Conservation (phyloP, 768 basidiomycete genomes). For the Mycena sanguinolenta region DNA sequence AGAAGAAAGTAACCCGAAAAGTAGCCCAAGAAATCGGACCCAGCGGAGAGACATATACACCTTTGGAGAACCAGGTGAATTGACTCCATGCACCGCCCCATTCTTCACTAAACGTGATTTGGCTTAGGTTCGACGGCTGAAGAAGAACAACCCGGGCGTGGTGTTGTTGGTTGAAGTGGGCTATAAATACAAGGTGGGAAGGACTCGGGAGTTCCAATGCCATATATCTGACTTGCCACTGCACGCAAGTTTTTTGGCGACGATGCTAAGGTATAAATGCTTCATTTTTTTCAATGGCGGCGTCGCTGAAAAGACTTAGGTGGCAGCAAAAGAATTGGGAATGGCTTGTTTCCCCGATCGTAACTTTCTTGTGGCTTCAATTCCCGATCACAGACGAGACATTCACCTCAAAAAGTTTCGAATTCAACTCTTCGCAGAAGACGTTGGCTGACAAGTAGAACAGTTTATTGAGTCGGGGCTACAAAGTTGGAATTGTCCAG, state of each 20-base stretch:
- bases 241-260: conserved; percentile 78
- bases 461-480: conserved; percentile 81
- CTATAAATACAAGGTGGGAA: conserved; percentile 75
- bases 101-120: background rate
- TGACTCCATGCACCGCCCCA: background rate
- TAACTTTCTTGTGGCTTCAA: conserved; percentile 81
- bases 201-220: background rate
- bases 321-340: conserved; percentile 82
- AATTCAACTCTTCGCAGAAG: background rate
- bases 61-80: conserved; percentile 77
- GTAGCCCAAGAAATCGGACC: conserved; percentile 67
- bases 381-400: conserved; percentile 77
- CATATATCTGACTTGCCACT: background rate
- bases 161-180: conserved; percentile 87
- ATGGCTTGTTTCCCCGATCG: conserved; percentile 80
- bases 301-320: conserved; percentile 58
- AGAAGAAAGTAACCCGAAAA: conserved; percentile 40
- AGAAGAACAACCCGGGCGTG: conserved; percentile 73
- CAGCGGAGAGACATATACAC: conserved; percentile 79
- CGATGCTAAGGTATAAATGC: conserved; percentile 75
- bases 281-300: conserved; percentile 13
- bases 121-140: conserved; percentile 66
- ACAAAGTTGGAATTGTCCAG: conserved; percentile 86
- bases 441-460: conserved; percentile 23
- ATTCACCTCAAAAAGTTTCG: conserved; percentile 83